These are phyloP conservation scores for Diaporthe citrichinensis DNA, from an alignment of 2,329 filamentous ascomycete species.

Conservation along the genomic window DNA sequence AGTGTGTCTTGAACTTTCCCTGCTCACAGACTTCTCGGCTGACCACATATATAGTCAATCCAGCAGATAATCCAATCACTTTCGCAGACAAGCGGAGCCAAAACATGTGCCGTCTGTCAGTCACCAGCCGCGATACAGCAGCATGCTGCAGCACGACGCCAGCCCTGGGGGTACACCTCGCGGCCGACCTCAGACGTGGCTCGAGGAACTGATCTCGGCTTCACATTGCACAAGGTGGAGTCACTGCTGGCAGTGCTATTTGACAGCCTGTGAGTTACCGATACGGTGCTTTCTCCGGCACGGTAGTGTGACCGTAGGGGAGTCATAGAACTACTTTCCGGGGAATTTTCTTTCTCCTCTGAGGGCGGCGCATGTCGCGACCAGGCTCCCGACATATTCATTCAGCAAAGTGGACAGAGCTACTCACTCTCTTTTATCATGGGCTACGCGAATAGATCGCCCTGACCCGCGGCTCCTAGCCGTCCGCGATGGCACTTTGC, in stretches of 20 bases:
- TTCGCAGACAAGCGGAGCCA: not conserved
- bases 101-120: not conserved
- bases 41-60: no score
- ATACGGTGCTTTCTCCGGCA: not conserved
- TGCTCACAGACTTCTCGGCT: not conserved
- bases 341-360: not conserved
- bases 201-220: constrained; percentile 16
- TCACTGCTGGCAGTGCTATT: not conserved
- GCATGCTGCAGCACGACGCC: constrained; percentile 19
- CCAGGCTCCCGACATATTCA: not conserved
- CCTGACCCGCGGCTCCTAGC: not conserved
- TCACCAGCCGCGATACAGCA: not conserved
- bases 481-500: constrained; percentile 36
- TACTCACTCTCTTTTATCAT: not conserved
- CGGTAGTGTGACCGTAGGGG: not conserved
- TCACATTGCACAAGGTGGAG: constrained; percentile 9
- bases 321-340: not conserved
- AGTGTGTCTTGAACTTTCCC: not conserved
- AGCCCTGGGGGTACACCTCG: not conserved
- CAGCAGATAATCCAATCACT: not conserved
- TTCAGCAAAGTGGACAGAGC: not conserved
- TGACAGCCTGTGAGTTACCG: not conserved
- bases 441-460: not conserved
- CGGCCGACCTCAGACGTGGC: constrained; percentile 27
- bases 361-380: not conserved